A percentile compares a stretch with the other conserved stretches of the same genome.
These are phyloP conservation scores for Drechslerella stenobrocha DNA, from an alignment of 2,329 filamentous ascomycete genomes.

Conservation along the genomic window DNA sequence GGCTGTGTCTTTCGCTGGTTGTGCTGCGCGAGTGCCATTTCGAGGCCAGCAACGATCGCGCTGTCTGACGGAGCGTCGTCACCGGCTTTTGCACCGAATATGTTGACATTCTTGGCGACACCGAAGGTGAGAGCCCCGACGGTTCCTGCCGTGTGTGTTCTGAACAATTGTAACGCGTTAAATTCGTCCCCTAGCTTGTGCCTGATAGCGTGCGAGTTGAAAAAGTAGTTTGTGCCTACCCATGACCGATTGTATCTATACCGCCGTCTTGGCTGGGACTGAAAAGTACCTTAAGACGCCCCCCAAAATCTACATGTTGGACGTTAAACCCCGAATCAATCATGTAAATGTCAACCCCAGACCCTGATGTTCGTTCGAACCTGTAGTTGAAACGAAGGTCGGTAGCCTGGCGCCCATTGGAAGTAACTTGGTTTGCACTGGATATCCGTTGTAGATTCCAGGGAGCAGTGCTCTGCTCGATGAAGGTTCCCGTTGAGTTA, in stretches of 20 bases:
- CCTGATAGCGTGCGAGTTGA: no score
- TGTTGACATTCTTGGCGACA: slow-evolving; percentile 58
- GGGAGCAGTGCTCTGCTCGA: slow-evolving; percentile 38
- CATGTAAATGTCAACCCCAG: slow-evolving; percentile 59
- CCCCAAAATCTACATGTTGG: slow-evolving; percentile 52
- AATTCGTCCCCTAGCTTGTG: no score
- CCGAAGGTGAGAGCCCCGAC: slow-evolving; percentile 55
- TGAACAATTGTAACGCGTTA: background rate
- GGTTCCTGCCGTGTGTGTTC: slow-evolving; percentile 51
- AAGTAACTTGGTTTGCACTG: slow-evolving; percentile 50
- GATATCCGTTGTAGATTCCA: slow-evolving; percentile 54
- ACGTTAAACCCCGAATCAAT: slow-evolving; percentile 58
- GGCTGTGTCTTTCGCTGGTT: slow-evolving; percentile 56
- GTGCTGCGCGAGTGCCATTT: slow-evolving; percentile 58
- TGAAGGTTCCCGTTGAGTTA: slow-evolving; percentile 6
- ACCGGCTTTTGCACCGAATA: slow-evolving; percentile 59
- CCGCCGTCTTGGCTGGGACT: slow-evolving; percentile 58
- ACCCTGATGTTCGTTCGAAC: slow-evolving; percentile 54
- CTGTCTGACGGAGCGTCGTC: slow-evolving; percentile 54
- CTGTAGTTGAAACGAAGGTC: slow-evolving; percentile 55
- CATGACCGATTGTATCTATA: slow-evolving; percentile 58
- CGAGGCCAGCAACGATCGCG: slow-evolving; percentile 54
- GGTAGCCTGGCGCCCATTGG: slow-evolving; percentile 50
- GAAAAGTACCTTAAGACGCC: slow-evolving; percentile 49
- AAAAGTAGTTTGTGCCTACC: no score